Base-by-base conservation (phyloP, 441 rosid species). In the Theobroma grandiflorum region DNA sequence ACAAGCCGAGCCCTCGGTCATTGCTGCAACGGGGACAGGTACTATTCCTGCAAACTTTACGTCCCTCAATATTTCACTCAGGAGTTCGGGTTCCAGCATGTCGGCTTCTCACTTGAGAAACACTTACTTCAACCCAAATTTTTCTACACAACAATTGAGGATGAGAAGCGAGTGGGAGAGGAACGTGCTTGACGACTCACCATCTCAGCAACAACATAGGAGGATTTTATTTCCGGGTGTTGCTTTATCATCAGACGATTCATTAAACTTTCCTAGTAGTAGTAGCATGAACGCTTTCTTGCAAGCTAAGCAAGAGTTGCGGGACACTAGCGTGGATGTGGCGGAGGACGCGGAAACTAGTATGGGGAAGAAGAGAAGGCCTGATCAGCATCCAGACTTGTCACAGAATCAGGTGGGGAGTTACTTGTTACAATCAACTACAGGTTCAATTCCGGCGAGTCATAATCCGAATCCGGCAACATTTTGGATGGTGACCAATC, bases 21-120 rank as follows among this genome's bases (percentile, higher is more conserved):
- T 94, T 75, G 98, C 97, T 11, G 97, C 98, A 80, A 94, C 98
- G 4, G 98, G 98, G 1, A 93, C 97, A n/a, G 97, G 98, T 40
- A 94, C 97, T 49, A 92, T 94, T 40, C 98, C 98, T 37, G 97
- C 98, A 42, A 90, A 92, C 82, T 94, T 93, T 86, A 89, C 97
- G 52, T 93, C 98, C 59, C 94, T 94, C 16, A 94, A 94, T 81
- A 93, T 93, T 82, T 94, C 98, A 20, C 91, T 95, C 8, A 90
- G 98, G 42, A 91, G 94, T 86, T 92, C 98, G 35, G 94, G 97
- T 20, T 91, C 98, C 11, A 87, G 88, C 84, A 85, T 92, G 75
- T 93, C 98, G 1, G 89, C 94, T 57, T 88, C 96, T 66, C 91
- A 93, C 79, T 86, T 91, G 22, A 86, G 96, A 69, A 91, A 86